Conservation (phyloP, 257 asterid genomes). For the Solanum arcanum region DNA sequence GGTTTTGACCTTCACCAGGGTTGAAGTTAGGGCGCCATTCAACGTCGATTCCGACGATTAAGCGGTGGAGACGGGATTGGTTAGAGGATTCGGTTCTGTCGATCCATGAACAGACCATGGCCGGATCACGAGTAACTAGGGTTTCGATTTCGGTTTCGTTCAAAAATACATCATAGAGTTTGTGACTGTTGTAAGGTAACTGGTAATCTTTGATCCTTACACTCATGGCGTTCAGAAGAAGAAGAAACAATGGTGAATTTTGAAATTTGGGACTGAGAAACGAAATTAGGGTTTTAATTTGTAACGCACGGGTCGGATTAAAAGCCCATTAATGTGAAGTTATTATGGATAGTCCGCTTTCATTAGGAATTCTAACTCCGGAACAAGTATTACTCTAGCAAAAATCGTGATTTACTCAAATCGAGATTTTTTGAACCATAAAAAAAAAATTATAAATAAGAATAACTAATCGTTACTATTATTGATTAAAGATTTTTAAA, state of each 20-base stretch:
- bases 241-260: not conserved
- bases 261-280: not conserved
- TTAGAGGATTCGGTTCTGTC: constrained; percentile 10
- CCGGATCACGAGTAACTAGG: constrained; percentile 28
- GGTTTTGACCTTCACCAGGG: constrained; percentile 5
- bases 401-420: too few species aligned
- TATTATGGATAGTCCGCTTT: too few species aligned
- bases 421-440: too few species aligned
- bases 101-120: constrained; percentile 27
- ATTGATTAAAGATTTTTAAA: too few species aligned
- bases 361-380: too few species aligned
- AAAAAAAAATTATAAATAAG: too few species aligned
- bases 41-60: constrained; percentile 35
- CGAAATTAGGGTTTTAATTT: not conserved
- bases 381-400: too few species aligned
- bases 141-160: constrained; percentile 18
- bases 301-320: not conserved
- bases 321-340: too few species aligned
- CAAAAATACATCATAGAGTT: constrained; percentile 28
- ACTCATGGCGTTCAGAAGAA: not conserved
- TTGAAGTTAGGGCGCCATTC: constrained; percentile 46
- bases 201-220: not conserved
- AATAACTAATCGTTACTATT: too few species aligned
- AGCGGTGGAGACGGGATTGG: constrained; percentile 1
- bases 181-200: constrained; percentile 1